Evolutionary conservation across 305 asterid genomes (phyloP).

Genomic region (Solanum hybrid): DNA sequence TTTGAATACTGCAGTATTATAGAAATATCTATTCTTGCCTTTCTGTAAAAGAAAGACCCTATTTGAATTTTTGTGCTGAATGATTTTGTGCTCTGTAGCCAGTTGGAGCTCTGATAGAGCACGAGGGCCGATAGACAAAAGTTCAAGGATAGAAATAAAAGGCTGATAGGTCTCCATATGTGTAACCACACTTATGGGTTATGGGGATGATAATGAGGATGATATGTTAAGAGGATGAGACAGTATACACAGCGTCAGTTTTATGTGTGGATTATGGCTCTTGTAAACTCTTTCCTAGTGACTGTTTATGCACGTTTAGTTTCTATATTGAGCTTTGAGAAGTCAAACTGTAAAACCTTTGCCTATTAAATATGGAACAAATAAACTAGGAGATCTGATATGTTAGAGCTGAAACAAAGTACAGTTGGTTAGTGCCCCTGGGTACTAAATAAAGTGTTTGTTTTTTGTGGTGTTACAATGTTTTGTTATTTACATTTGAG

Average conservation of each 20-base stretch:
- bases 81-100: neutral
- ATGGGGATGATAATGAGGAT: neutral
- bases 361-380: neutral
- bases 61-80: neutral
- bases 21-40: neutral
- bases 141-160: neutral
- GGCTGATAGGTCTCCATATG: neutral
- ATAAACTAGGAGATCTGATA: neutral
- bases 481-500: neutral
- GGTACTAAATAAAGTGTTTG: neutral
- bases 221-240: neutral
- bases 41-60: neutral
- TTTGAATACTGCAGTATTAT: neutral
- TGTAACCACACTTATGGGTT: neutral
- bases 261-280: neutral
- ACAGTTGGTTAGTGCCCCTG: neutral
- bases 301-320: neutral
- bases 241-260: neutral
- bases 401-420: neutral
- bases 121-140: neutral
- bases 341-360: neutral
- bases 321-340: neutral
- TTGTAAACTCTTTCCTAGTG: neutral
- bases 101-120: neutral
- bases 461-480: neutral